A percentile compares a stretch with the other conserved stretches of the same genome.
These are phyloP conservation scores for Sporothrix globosa DNA, from an alignment of 2,329 filamentous ascomycete genomes.

Conservation along the genomic window DNA sequence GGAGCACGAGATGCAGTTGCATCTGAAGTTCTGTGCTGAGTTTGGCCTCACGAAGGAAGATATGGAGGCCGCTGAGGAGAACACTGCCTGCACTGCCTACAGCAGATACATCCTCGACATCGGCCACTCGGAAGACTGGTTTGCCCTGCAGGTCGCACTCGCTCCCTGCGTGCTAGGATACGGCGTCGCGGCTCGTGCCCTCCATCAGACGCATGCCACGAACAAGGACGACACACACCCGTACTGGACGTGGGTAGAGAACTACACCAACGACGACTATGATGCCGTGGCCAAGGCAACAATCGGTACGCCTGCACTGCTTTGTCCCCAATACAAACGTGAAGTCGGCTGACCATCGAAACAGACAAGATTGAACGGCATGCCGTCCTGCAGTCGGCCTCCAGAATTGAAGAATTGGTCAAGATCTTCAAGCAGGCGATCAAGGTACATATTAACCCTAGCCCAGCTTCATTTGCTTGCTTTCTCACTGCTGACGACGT, in stretches of 20 bases:
- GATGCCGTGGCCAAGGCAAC: conserved; percentile 70
- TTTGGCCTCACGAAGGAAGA: conserved; percentile 77
- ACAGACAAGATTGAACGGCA: conserved; percentile 65
- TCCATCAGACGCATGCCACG: conserved; percentile 62
- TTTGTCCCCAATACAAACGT: conserved; percentile 27
- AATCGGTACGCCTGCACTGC: conserved; percentile 56
- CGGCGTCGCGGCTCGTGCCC: conserved; percentile 72
- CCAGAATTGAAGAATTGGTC: conserved; percentile 78
- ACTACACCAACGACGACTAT: conserved; percentile 83
- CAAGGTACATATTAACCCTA: conserved; percentile 58
- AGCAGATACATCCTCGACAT: conserved; percentile 71
- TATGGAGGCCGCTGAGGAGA: conserved; percentile 74
- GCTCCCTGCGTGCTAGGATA: conserved; percentile 92
- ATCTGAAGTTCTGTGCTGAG: conserved; percentile 77
- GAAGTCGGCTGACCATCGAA: conserved; percentile 43
- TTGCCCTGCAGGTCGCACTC: conserved; percentile 81
- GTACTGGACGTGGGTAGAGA: conserved; percentile 92
- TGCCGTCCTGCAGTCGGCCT: conserved; percentile 71
- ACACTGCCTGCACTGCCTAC: conserved; percentile 57
- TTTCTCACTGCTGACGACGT: conserved; percentile 1
- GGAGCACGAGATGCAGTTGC: conserved; percentile 76
- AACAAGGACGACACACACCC: conserved; percentile 66
- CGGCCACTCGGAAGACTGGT: conserved; percentile 83
- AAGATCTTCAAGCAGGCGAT: conserved; percentile 87
- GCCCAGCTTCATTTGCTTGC: neutral